These are phyloP conservation scores for Neurospora hispaniola DNA, from an alignment of 495 filamentous ascomycete species.

Conservation along the genomic window DNA sequence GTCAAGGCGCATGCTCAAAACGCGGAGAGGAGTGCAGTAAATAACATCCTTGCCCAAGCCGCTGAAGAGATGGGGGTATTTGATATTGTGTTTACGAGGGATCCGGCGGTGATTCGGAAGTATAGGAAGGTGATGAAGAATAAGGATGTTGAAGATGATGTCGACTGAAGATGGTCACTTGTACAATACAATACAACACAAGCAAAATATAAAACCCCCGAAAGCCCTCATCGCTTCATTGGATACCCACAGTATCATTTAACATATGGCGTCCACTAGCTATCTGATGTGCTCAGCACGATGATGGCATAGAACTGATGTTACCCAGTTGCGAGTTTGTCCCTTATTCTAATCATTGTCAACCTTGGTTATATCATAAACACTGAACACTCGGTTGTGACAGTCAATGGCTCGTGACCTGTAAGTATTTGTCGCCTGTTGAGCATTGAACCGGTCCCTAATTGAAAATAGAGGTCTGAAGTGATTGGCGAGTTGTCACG, in stretches of 20 bases:
- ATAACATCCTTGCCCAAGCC: constrained; percentile 29
- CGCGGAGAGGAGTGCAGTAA: constrained; percentile 23
- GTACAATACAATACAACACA: neutral
- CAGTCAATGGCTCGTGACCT: neutral
- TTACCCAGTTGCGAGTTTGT: neutral
- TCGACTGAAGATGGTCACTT: neutral
- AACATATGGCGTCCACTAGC: neutral
- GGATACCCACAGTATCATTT: neutral
- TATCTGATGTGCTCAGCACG: neutral
- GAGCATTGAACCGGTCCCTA: neutral
- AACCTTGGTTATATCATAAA: neutral
- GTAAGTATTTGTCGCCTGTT: neutral
- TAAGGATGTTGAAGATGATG: neutral
- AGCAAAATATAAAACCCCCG: neutral
- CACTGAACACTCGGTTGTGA: neutral
- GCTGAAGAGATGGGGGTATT: constrained; percentile 48
- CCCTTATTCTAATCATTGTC: neutral
- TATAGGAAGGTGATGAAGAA: constrained; percentile 11
- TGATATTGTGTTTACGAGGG: constrained; percentile 18
- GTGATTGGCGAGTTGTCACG: neutral
- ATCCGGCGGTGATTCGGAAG: constrained; percentile 12
- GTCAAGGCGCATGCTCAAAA: constrained; percentile 30
- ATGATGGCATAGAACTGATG: neutral
- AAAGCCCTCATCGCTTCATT: neutral
- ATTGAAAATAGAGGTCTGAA: neutral